These are phyloP conservation scores for Leersia perrieri DNA, from an alignment of 176 grass and related monocot species.

Conservation along the genomic window DNA sequence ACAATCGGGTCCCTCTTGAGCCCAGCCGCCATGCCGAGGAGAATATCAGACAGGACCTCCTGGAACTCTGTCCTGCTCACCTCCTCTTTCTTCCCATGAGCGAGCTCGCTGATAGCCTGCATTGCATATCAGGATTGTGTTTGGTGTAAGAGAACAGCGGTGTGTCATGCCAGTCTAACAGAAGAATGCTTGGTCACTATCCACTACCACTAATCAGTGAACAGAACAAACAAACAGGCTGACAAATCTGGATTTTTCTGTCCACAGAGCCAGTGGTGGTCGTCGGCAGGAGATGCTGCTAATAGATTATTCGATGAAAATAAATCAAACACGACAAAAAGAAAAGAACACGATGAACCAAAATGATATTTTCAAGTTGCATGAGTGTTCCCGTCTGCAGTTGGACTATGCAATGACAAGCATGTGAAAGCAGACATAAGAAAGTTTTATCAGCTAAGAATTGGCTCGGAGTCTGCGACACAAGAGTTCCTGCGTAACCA, in stretches of 20 bases:
- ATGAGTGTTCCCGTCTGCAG: neutral
- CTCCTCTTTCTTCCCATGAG: constrained; percentile 60
- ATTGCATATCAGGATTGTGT: constrained; percentile 5
- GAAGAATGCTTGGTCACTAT: neutral
- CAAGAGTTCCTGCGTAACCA: neutral
- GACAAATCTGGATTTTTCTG: constrained; percentile 2
- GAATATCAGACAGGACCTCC: constrained; percentile 60
- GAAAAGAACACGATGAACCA: neutral
- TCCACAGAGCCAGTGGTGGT: neutral
- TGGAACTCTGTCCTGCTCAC: constrained; percentile 82
- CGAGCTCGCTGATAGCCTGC: constrained; percentile 76
- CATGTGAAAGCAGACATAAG: neutral
- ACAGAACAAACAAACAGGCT: neutral
- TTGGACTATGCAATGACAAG: neutral
- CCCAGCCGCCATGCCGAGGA: constrained; percentile 85
- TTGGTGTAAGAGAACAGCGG: neutral
- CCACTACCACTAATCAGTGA: neutral
- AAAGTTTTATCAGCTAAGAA: neutral
- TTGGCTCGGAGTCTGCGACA: neutral
- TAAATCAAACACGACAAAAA: neutral
- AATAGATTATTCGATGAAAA: constrained; percentile 1
- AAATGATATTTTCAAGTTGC: neutral
- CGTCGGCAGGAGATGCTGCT: neutral
- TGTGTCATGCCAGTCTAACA: neutral
- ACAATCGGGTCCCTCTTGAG: constrained; percentile 91